Base-by-base conservation (phyloP, 805 yeast species). In the Ogataea paraovalis region DNA sequence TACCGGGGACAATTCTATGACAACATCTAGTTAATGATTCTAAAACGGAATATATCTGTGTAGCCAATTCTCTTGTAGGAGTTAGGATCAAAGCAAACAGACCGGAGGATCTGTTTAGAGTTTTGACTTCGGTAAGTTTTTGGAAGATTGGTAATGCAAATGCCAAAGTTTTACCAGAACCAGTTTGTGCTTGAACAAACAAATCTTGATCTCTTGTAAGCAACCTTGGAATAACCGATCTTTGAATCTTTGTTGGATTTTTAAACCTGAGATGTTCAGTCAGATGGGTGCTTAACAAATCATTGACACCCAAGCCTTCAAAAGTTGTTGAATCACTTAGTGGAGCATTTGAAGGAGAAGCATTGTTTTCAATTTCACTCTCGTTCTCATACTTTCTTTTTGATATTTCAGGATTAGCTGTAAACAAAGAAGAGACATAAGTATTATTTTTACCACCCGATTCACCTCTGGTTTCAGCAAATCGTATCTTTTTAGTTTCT, bases 121-220 rank as follows among this genome's bases (percentile, higher is more conserved):
- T 68, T 33, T 70, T 61, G 57, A 80, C 79, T 25, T 73, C 67
- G 79, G 89, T 79, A 39, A 94, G 72, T 49, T 80, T 76, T 53
- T 87, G 82, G 52, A 92, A 66, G 19, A 95, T 83, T 1, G 99
- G 99, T 34, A 95, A 69, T 3, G 85, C 71, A 63, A 87, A 95
- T 0, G 98, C 83, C 47, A 94, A 68, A 0, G 99, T 94, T 66
- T 94, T 94, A 66, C 99, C 99, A 0, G 98, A 91, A 45, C 99
- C 99, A 0, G 99, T 94, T 67, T 95, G 97, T 0, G 99, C 97
- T 61, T 90, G 95, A 41, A 94, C 86, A 55, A 94, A 86, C 47
- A 90, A 69, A 66, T 94, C 99, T 28, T 72, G 67, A 19, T 75
- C 38, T 39, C 74, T 55, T 1, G 70, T 62, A 6, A 78, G 55